Conservation (phyloP, 495 filamentous ascomycete species). For the Podospora fimiseda region DNA sequence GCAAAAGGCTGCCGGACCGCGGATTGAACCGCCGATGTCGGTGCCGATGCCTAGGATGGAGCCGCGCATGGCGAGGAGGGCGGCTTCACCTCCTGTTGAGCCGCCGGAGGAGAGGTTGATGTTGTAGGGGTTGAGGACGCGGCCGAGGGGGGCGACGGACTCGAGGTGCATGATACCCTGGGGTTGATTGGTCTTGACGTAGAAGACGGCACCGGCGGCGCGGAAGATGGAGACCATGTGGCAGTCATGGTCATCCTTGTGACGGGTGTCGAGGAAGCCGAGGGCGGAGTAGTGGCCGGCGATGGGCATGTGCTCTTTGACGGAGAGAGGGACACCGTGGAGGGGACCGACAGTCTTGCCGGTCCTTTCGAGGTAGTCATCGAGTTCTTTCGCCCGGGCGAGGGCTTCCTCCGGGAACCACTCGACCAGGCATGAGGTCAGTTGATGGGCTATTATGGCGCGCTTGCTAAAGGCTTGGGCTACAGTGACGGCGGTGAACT, state of each 20-base stretch:
- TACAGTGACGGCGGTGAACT: constrained; percentile 38
- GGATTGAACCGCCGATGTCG: constrained; percentile 66
- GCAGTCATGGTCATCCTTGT: constrained; percentile 13
- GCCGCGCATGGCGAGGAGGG: constrained; percentile 40
- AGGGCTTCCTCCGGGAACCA: constrained; percentile 58
- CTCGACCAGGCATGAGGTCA: constrained; percentile 55
- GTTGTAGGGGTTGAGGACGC: constrained; percentile 60
- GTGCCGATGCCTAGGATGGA: constrained; percentile 49
- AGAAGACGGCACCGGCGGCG: constrained; percentile 45
- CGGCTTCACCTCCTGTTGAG: constrained; percentile 56
- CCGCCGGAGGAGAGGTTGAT: constrained; percentile 57
- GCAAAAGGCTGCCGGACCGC: constrained; percentile 53
- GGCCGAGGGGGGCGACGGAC: constrained; percentile 36
- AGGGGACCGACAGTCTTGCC: constrained; percentile 53
- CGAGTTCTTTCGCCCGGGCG: constrained; percentile 49
- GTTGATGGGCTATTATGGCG: constrained; percentile 37
- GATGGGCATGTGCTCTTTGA: constrained; percentile 63
- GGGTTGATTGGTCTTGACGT: constrained; percentile 51
- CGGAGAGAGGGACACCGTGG: constrained; percentile 59
- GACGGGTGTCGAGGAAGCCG: constrained; percentile 48
- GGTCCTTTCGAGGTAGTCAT: constrained; percentile 41
- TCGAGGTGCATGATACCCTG: constrained; percentile 45
- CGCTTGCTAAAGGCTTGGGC: constrained; percentile 44
- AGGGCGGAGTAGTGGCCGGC: constrained; percentile 50
- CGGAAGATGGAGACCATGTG: constrained; percentile 35